A percentile compares a stretch with the other conserved stretches of the same genome.
Conservation (phyloP, 345 rosid species). For the Reutealis trisperma region DNA sequence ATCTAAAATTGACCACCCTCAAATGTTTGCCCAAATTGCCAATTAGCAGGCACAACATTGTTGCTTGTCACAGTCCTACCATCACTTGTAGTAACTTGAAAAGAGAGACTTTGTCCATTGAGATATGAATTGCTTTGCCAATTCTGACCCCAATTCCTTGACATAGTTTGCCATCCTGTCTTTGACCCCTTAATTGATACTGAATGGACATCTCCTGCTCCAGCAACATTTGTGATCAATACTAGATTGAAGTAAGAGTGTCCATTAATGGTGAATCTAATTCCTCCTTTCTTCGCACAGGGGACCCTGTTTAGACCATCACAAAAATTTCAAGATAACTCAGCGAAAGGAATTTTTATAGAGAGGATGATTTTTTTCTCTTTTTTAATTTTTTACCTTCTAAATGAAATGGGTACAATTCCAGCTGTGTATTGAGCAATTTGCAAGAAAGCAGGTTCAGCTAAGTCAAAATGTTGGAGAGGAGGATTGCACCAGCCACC, state of each 20-base stretch:
- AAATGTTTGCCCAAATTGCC: constrained; percentile 97
- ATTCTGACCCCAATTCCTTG: constrained; percentile 98
- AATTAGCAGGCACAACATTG: constrained; percentile 52
- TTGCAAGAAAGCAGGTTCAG: constrained; percentile 91
- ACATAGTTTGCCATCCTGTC: constrained; percentile 88
- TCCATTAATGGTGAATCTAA: constrained; percentile 83
- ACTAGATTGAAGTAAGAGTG: constrained; percentile 97
- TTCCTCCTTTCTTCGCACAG: constrained; percentile 86
- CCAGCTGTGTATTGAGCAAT: constrained; percentile 95
- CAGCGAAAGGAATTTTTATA: no score
- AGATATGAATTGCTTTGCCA: constrained; percentile 94
- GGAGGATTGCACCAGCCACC: constrained; percentile 99
- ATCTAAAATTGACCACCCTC: constrained; percentile 63
- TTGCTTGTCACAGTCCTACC: constrained; percentile 70
- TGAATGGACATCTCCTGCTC: constrained; percentile 76
- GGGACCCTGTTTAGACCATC: constrained; percentile 56
- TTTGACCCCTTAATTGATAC: constrained; percentile 93
- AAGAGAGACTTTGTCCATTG: constrained; percentile 80
- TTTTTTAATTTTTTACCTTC: constrained; percentile 76
- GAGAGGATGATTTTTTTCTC: no score
- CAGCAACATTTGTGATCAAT: constrained; percentile 75
- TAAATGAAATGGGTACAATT: constrained; percentile 84
- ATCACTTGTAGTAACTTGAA: constrained; percentile 90
- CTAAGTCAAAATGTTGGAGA: constrained; percentile 90
- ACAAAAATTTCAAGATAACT: neutral